phyloP scores from a whole-genome alignment of 352 stramenopile species.

The Globisporangium emineosum region DNA sequence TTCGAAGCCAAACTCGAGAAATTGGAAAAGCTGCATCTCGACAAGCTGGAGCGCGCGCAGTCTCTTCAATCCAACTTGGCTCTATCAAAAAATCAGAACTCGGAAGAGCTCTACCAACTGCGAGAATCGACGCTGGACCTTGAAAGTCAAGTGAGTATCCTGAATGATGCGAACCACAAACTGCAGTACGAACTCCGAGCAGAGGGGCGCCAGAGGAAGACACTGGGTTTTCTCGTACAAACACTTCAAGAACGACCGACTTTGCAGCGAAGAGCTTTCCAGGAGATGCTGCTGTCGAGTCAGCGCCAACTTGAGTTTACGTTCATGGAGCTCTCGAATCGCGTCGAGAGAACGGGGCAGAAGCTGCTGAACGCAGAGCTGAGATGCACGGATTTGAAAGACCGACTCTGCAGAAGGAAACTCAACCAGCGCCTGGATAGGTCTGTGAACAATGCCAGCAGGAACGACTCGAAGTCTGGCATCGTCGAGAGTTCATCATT shows the following conservation, averaged over 20 bases:
- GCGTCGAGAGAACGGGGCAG: neutral
- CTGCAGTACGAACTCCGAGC: constrained; percentile 15
- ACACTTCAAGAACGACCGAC: constrained; percentile 40
- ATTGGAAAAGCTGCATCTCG: constrained; percentile 3
- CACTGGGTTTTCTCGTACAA: constrained; percentile 28
- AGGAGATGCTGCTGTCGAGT: constrained; percentile 35
- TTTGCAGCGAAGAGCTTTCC: constrained; percentile 36
- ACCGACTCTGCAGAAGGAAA: neutral
- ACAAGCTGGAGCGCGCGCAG: neutral
- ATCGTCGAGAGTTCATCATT: neutral
- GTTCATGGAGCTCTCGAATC: constrained; percentile 23
- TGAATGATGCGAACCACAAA: constrained; percentile 14
- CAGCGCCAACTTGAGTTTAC: constrained; percentile 32
- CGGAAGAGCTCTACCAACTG: constrained; percentile 11
- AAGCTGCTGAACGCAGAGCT: constrained; percentile 15
- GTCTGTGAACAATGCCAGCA: neutral
- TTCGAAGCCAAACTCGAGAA: constrained; percentile 17
- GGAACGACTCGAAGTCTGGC: neutral
- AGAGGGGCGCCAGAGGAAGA: constrained; percentile 21
- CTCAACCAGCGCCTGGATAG: neutral
- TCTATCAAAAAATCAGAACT: constrained; percentile 18
- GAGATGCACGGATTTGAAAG: neutral
- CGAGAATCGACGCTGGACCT: constrained; percentile 6
- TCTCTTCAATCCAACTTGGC: constrained; percentile 11
- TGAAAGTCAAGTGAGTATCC: constrained; percentile 12